Percentiles rank a stretch among this genome's conserved stretches.
Conservation (phyloP, 768 basidiomycete genomes). For the Tricholoma flavovirens region DNA sequence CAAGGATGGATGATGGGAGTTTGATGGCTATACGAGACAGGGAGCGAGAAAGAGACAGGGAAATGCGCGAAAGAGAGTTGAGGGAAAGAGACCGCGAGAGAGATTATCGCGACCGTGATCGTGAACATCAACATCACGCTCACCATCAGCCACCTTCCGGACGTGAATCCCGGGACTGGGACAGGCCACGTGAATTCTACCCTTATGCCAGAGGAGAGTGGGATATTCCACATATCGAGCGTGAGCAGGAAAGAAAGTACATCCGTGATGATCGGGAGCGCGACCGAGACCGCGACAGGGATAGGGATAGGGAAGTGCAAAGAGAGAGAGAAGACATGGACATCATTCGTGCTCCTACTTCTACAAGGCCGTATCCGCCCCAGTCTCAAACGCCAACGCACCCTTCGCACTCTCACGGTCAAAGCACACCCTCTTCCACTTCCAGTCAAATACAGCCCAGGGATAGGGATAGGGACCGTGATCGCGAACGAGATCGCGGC, state of each 20-base stretch:
- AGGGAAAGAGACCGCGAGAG: constrained; percentile 28
- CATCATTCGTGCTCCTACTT: constrained; percentile 15
- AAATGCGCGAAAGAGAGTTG: constrained; percentile 13
- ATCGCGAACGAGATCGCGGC: constrained; percentile 13
- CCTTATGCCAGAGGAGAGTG: neutral
- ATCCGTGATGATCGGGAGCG: constrained; percentile 11
- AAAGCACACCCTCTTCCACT: constrained; percentile 6
- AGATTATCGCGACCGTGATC: constrained; percentile 20
- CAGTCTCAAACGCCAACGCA: constrained; percentile 3
- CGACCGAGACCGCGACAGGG: constrained; percentile 23
- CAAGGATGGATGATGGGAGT: neutral
- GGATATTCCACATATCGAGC: neutral
- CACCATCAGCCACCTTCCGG: neutral
- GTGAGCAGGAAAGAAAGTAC: neutral
- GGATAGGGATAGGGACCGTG: constrained; percentile 9
- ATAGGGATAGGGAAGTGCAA: constrained; percentile 9
- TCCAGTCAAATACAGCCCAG: constrained; percentile 2
- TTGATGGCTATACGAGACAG: constrained; percentile 1
- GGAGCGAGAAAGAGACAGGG: constrained; percentile 17
- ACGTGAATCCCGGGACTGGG: neutral
- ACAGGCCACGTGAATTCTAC: neutral
- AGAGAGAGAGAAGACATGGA: constrained; percentile 13
- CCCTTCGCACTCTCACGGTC: constrained; percentile 1
- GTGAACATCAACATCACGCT: constrained; percentile 3
- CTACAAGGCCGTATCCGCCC: constrained; percentile 7